These are phyloP conservation scores for Cornus florida DNA, from an alignment of 148 eudicot genomes.

Conservation along the genomic window DNA sequence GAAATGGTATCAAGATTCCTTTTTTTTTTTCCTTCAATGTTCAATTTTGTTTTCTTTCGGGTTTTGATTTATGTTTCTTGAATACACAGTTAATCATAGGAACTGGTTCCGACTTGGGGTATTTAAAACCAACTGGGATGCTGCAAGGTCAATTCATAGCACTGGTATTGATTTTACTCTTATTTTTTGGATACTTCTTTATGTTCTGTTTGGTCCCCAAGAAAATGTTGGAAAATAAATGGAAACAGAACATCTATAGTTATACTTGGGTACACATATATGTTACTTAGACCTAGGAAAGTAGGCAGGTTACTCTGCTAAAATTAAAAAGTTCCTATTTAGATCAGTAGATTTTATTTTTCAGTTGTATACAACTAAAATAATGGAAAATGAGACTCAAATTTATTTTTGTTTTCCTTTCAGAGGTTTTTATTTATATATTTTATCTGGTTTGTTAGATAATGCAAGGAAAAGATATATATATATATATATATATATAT, in stretches of 20 bases:
- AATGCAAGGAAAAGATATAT: background rate
- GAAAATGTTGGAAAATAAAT: background rate
- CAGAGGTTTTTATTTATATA: background rate
- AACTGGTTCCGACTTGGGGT: constrained; percentile 36
- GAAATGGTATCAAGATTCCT: constrained; percentile 37
- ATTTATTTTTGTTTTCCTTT: no score
- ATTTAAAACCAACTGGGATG: constrained; percentile 31
- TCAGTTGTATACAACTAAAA: background rate
- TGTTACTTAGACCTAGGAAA: background rate
- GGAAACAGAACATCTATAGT: background rate
- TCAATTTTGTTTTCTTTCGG: background rate
- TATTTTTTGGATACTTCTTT: no score
- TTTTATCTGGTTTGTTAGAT: background rate
- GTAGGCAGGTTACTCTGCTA: background rate
- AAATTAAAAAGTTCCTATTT: no score
- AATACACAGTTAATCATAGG: constrained; percentile 24
- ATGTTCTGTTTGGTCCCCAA: no score
- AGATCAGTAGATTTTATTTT: background rate
- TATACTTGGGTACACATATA: no score
- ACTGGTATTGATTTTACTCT: constrained; percentile 46
- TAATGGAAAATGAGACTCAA: background rate
- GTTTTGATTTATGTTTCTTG: constrained; percentile 4
- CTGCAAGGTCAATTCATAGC: constrained; percentile 60
- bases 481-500: no score
- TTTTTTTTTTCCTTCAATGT: background rate